Conservation (phyloP, 768 basidiomycete species). For the Trametes villosa region DNA sequence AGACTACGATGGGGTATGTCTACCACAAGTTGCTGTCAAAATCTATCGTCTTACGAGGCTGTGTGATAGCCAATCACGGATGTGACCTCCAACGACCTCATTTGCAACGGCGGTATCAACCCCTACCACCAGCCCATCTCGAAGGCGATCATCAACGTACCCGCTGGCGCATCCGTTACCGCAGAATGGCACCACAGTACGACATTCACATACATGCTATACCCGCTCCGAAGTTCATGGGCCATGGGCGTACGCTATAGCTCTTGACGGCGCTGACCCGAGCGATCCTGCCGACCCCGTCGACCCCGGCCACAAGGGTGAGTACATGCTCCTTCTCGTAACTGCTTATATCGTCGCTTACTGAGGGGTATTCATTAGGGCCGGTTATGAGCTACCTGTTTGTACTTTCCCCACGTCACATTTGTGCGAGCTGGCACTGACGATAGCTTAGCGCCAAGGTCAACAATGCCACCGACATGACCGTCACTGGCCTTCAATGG, state of each 20-base stretch:
- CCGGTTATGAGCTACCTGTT: slow-evolving; percentile 21
- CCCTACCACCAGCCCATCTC: slow-evolving; percentile 55
- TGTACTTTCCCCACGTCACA: neutral
- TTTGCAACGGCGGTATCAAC: slow-evolving; percentile 65
- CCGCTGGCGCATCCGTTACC: slow-evolving; percentile 56
- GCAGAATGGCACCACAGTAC: slow-evolving; percentile 55
- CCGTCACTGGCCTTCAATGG: slow-evolving; percentile 54
- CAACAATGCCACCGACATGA: slow-evolving; percentile 47
- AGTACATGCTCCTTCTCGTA: slow-evolving; percentile 26
- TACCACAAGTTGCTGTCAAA: slow-evolving; percentile 1
- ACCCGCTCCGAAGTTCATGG: no score
- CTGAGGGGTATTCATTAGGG: neutral
- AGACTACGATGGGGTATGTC: slow-evolving; percentile 52
- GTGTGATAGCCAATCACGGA: slow-evolving; percentile 56
- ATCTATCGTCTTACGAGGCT: neutral
- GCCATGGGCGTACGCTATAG: no score
- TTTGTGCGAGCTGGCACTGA: neutral
- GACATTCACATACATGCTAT: no score
- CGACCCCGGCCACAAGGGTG: slow-evolving; percentile 57
- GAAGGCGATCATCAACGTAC: slow-evolving; percentile 47
- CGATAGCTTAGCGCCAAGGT: slow-evolving; percentile 45
- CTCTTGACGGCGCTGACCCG: slow-evolving; percentile 47
- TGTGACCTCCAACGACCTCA: slow-evolving; percentile 56
- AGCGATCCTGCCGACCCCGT: slow-evolving; percentile 53
- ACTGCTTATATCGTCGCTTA: neutral